Evolutionary conservation across 768 basidiomycete genomes (phyloP).

Genomic region (Calvatia gigantea): DNA sequence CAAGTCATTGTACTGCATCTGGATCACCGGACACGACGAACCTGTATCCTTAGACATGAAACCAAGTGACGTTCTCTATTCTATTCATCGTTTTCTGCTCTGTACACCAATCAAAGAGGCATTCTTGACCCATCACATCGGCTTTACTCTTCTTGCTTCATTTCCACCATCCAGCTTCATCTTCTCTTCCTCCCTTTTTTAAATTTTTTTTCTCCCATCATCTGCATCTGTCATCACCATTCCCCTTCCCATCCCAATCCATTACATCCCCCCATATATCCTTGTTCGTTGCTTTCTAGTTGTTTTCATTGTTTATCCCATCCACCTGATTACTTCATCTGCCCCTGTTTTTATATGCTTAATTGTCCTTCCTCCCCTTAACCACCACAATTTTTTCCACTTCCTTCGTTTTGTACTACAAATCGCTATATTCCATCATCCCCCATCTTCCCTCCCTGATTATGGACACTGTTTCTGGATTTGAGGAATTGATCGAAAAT

Average conservation of each 20-base stretch:
- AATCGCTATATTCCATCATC: conserved; percentile 4
- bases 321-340: neutral
- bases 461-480: conserved; percentile 7
- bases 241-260: neutral
- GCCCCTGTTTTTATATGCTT: conserved; percentile 11
- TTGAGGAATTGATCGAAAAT: neutral
- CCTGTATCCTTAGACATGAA: conserved; percentile 13
- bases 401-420: conserved; percentile 5
- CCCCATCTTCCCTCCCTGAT: neutral
- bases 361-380: conserved; percentile 1
- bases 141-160: neutral
- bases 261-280: conserved; percentile 7
- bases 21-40: conserved; percentile 8
- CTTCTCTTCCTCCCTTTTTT: neutral
- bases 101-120: conserved; percentile 11
- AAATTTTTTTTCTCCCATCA: conserved; percentile 1
- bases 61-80: conserved; percentile 11
- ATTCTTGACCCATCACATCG: conserved; percentile 6
- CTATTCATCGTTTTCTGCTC: conserved; percentile 1
- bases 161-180: neutral
- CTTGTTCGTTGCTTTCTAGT: conserved; percentile 12
- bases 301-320: neutral
- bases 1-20: neutral
- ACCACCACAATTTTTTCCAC: neutral
- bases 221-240: neutral